phyloP scores from a whole-genome alignment of 441 rosid species.

The Mallotus japonicus region DNA sequence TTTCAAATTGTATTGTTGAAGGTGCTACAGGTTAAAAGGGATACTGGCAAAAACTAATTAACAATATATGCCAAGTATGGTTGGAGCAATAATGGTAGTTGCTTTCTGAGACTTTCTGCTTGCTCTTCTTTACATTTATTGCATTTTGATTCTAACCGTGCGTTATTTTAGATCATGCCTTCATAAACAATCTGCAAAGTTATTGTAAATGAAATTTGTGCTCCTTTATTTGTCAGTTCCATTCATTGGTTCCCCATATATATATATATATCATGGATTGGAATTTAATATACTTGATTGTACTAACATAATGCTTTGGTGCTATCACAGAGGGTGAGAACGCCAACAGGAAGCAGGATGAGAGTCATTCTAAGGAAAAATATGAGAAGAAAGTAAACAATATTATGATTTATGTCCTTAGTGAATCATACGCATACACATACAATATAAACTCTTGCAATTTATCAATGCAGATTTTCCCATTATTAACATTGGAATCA shows the following conservation, averaged over 20 bases:
- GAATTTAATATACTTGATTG: background rate
- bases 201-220: background rate
- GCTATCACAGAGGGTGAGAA: constrained; percentile 42
- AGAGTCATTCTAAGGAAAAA: constrained; percentile 56
- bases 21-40: background rate
- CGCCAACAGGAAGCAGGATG: constrained; percentile 37
- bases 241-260: background rate
- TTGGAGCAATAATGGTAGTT: background rate
- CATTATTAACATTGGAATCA: constrained; percentile 70
- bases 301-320: background rate
- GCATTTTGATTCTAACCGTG: background rate
- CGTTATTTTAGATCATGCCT: background rate
- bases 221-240: background rate
- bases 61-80: background rate
- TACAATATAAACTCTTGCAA: background rate
- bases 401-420: constrained; percentile 8
- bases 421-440: background rate
- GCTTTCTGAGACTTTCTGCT: background rate
- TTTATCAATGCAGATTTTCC: constrained; percentile 56
- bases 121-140: background rate
- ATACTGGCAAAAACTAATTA: background rate
- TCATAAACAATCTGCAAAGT: background rate
- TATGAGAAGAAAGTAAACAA: constrained; percentile 54
- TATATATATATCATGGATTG: background rate
- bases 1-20: background rate